Base-by-base conservation (phyloP, 2,329 filamentous ascomycete genomes). In the Pseudocercospora eumusae region DNA sequence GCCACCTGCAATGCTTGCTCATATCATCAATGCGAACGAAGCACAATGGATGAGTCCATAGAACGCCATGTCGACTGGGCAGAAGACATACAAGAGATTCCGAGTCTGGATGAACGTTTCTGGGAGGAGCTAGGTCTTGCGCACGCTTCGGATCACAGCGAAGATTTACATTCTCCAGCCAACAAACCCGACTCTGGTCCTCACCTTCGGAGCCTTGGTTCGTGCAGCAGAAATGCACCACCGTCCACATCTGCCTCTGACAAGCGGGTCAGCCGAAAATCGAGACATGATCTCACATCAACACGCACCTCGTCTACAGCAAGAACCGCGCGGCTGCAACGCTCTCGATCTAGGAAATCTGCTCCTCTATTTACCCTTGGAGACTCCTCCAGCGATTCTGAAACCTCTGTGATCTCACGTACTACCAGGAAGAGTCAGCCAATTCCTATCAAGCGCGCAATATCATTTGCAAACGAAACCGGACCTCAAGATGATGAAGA, bases 31-130 rank as follows among this genome's bases (percentile, higher is more conserved):
- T 4, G 7, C 28, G 10, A n/a, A n/a, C n/a, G 28, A 11, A 11
- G 8, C 28, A n/a, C 23, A 1, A 49, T 49, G 45, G 45, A 49
- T 13, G 45, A 49, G 11, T 21, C 21, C 9, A 23, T 27, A 25
- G 45, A 27, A 49, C 45, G 45, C n/a, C 45, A 49, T 23, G 45
- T 49, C 18, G 45, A 49, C 45, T 49, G 45, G 45, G 45, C 45
- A 21, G 45, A 49, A 49, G 23, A 49, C 45, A 23, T 49, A 8
- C 18, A 49, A 49, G 45, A 49, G 45, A 49, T 49, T 49, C 45
- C 45, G 3, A 49, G 45, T 27, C 45, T 49, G 11, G 45, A 49
- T 13, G 45, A 49, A 11, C 18, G 23, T 3, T 49, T 49, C 45
- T 49, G 45, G 45, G 45, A 49, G 13, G 45, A 18, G 21, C 23